Conservation (phyloP, 768 basidiomycete species). For the Punctularia strigosozonata region DNA sequence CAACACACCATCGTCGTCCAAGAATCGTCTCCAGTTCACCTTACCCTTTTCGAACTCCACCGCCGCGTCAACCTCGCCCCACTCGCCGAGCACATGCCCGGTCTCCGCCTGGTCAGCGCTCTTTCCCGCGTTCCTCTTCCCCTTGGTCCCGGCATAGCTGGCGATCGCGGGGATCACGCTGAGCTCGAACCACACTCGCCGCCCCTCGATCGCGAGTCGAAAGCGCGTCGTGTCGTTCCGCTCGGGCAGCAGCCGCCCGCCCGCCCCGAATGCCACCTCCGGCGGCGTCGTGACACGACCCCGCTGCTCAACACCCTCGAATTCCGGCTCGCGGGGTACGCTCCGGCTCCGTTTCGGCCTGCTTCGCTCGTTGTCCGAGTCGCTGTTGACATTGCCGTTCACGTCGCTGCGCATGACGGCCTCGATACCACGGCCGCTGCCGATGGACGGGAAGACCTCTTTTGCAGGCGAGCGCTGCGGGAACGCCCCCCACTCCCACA, state of each 20-base stretch:
- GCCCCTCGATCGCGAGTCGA: constrained; percentile 49
- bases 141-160: constrained; percentile 13
- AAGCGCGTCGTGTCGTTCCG: constrained; percentile 52
- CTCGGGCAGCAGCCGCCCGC: constrained; percentile 47
- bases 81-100: constrained; percentile 16
- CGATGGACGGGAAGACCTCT: constrained; percentile 27
- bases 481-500: constrained; percentile 92
- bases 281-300: constrained; percentile 23
- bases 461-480: constrained; percentile 68
- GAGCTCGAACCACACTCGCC: constrained; percentile 58
- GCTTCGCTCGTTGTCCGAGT: constrained; percentile 1
- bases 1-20: constrained; percentile 53
- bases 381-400: constrained; percentile 20
- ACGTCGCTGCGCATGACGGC: constrained; percentile 30
- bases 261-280: constrained; percentile 27
- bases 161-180: constrained; percentile 37
- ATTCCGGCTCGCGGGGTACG: constrained; percentile 20
- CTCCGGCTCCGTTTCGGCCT: constrained; percentile 5
- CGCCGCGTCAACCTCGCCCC: constrained; percentile 42
- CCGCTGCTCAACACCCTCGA: constrained; percentile 27
- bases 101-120: constrained; percentile 10
- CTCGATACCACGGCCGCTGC: constrained; percentile 19
- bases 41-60: constrained; percentile 46
- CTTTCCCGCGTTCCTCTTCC: constrained; percentile 5
- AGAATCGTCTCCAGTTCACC: constrained; percentile 52